These are phyloP conservation scores for Maudiozyma pseudohumilis DNA, from an alignment of 805 yeast species.

Conservation along the genomic window DNA sequence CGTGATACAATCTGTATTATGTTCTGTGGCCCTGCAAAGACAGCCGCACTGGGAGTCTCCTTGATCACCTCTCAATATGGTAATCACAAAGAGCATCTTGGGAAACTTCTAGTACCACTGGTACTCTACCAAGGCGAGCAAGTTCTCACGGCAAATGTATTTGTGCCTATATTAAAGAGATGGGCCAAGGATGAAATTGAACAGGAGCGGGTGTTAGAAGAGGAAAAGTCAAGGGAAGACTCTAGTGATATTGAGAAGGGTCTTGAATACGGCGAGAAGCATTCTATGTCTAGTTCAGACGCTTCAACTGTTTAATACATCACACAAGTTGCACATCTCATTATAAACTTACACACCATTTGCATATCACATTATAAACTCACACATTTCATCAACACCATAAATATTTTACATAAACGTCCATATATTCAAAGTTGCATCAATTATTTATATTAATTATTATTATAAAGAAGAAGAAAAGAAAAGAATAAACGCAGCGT, in stretches of 20 bases:
- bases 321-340: no score
- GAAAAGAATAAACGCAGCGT: no score
- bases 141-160: constrained; percentile 67
- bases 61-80: constrained; percentile 76
- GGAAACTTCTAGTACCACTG: constrained; percentile 66
- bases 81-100: constrained; percentile 46
- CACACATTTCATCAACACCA: no score
- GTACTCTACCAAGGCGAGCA: constrained; percentile 84
- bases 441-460: no score
- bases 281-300: not conserved
- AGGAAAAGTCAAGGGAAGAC: constrained; percentile 1
- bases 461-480: no score
- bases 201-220: constrained; percentile 9
- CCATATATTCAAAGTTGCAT: no score
- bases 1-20: constrained; percentile 68
- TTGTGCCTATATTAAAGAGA: constrained; percentile 53
- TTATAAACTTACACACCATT: no score
- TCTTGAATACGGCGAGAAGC: not conserved
- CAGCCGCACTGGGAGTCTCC: constrained; percentile 87
- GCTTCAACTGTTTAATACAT: not conserved
- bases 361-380: no score
- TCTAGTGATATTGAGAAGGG: not conserved
- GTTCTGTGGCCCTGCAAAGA: constrained; percentile 88
- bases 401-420: no score
- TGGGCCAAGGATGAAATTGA: constrained; percentile 41